Conservation (phyloP, 2,329 filamentous ascomycete genomes). For the Chalaropsis thielavioides region DNA sequence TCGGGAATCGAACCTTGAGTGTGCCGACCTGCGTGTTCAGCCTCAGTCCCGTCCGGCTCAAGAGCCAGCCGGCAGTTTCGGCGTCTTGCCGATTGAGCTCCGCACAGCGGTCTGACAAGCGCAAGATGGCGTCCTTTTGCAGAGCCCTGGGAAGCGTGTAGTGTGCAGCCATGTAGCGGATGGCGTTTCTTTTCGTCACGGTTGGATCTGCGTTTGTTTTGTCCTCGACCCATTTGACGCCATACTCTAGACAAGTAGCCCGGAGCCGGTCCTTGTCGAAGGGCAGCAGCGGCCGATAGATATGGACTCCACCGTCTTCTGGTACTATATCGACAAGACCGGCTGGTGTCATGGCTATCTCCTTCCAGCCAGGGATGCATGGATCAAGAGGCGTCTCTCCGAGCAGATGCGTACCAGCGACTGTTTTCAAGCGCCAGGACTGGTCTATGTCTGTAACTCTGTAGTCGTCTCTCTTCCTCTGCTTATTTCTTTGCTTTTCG, state of each 20-base stretch:
- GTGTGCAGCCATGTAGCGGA: slow-evolving; percentile 45
- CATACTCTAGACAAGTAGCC: slow-evolving; percentile 55
- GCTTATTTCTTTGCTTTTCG: not conserved
- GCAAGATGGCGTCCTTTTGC: slow-evolving; percentile 47
- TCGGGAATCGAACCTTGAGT: not conserved
- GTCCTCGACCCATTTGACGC: slow-evolving; percentile 69
- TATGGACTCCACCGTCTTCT: slow-evolving; percentile 51
- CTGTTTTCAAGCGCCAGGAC: not conserved
- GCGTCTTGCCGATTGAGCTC: slow-evolving; percentile 32
- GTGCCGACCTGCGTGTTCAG: slow-evolving; percentile 1
- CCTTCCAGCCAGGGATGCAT: not conserved
- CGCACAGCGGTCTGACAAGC: slow-evolving; percentile 40
- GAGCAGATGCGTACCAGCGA: not conserved
- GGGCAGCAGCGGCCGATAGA: slow-evolving; percentile 54
- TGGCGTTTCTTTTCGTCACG: slow-evolving; percentile 65
- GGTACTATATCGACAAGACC: slow-evolving; percentile 23
- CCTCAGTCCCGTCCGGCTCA: not conserved
- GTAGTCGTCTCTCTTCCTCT: not conserved
- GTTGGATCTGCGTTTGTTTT: slow-evolving; percentile 64
- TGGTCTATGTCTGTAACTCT: not conserved
- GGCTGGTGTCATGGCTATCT: not conserved
- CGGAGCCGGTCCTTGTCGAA: slow-evolving; percentile 63
- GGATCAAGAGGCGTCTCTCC: not conserved
- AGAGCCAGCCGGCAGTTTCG: slow-evolving; percentile 38
- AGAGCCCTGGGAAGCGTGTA: slow-evolving; percentile 54